phyloP scores from a whole-genome alignment of 371 early-diverging fungal species.

The Syncephalastrum monosporum region DNA sequence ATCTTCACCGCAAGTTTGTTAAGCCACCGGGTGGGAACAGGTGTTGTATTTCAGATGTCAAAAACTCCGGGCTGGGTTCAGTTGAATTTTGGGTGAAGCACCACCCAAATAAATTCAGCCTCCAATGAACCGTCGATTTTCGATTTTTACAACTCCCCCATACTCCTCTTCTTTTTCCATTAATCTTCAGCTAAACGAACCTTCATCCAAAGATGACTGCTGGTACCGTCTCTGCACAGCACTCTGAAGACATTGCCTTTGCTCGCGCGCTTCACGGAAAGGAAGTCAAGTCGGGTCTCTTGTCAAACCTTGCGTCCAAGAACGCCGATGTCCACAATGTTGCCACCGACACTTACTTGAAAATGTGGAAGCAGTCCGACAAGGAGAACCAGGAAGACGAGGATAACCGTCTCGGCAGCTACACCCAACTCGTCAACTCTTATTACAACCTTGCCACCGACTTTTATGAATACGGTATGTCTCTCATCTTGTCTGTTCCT shows the following conservation, averaged over 20 bases:
- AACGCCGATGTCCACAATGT: slow-evolving; percentile 52
- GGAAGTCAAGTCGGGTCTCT: slow-evolving; percentile 44
- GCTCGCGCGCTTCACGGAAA: slow-evolving; percentile 51
- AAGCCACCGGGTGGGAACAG: no score
- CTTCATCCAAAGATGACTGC: slow-evolving; percentile 12
- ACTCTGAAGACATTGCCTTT: slow-evolving; percentile 54
- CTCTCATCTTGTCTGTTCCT: no score
- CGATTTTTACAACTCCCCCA: background rate
- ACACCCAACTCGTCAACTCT: slow-evolving; percentile 74
- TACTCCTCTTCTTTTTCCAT: background rate
- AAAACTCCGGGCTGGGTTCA: no score
- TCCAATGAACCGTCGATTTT: background rate
- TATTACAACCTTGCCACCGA: slow-evolving; percentile 86
- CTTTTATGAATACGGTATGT: slow-evolving; percentile 57
- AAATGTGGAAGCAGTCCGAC: slow-evolving; percentile 61
- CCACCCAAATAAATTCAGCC: no score
- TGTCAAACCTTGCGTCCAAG: slow-evolving; percentile 55
- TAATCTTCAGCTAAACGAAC: background rate
- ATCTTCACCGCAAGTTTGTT: no score
- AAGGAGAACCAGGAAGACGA: slow-evolving; percentile 49
- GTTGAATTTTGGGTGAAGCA: no score
- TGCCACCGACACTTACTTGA: slow-evolving; percentile 59
- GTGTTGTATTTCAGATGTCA: no score
- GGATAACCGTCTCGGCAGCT: slow-evolving; percentile 54
- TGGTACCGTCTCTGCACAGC: slow-evolving; percentile 35